phyloP scores from a whole-genome alignment of 164 flowering plant genomes.

The Buxus sempervirens region DNA sequence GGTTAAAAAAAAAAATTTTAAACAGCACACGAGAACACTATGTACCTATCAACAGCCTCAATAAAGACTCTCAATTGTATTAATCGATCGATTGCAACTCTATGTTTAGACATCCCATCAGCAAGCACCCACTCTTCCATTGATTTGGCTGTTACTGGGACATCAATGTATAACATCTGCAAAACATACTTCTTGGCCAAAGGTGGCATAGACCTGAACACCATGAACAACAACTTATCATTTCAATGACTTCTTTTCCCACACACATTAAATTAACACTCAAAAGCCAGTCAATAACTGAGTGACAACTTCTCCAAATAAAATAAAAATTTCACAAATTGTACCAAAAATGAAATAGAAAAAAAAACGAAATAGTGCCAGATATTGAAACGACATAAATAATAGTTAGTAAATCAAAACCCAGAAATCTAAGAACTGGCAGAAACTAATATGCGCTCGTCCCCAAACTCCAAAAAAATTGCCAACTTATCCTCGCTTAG shows the following conservation, averaged over 20 bases:
- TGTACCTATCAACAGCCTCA: conserved; percentile 65
- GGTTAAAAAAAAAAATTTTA: neutral
- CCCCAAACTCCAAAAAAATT: neutral
- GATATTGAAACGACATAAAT: neutral
- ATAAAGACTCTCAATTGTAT: conserved; percentile 67
- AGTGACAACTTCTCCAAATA: too few relatives aligned
- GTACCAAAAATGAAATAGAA: too few relatives aligned
- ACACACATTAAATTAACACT: neutral
- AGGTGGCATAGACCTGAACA: conserved; percentile 83
- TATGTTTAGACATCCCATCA: conserved; percentile 82
- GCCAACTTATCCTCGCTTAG: neutral
- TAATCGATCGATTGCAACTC: conserved; percentile 77
- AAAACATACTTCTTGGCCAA: conserved; percentile 86
- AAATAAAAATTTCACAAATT: too few relatives aligned
- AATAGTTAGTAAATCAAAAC: neutral
- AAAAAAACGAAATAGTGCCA: neutral
- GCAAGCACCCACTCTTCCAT: conserved; percentile 88
- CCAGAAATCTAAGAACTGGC: neutral
- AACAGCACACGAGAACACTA: neutral
- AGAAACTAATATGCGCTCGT: neutral
- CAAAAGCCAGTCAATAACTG: neutral
- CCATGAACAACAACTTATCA: conserved; percentile 1
- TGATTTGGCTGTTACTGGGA: conserved; percentile 55
- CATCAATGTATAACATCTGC: conserved; percentile 69
- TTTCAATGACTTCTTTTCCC: neutral